Percentiles rank a stretch among this genome's conserved stretches.
Conservation (phyloP, 768 basidiomycete genomes). For the Russula ochroleuca region DNA sequence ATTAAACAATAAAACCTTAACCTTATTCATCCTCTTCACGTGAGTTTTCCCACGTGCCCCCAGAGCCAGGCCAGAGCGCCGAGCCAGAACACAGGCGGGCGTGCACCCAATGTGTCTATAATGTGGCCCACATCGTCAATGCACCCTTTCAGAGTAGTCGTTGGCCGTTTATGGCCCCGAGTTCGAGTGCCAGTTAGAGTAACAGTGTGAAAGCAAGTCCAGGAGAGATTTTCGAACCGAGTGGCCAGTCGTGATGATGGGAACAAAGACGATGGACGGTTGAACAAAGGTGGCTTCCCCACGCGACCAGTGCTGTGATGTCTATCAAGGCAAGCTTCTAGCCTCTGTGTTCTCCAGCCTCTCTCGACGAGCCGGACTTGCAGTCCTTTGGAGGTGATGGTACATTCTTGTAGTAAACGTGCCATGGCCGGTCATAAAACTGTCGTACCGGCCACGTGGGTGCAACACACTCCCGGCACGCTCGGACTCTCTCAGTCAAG, state of each 20-base stretch:
- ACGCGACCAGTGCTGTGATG: conserved; percentile 20
- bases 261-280: conserved; percentile 16
- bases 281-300: background rate
- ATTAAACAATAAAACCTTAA: conserved; percentile 29
- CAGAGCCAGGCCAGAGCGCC: background rate
- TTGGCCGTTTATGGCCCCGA: conserved; percentile 1
- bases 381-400: conserved; percentile 10
- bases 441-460: conserved; percentile 9
- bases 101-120: conserved; percentile 13
- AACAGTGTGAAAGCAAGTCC: conserved; percentile 7
- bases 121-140: background rate
- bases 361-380: background rate
- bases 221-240: conserved; percentile 10
- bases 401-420: conserved; percentile 4
- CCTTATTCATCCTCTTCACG: conserved; percentile 23
- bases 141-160: background rate
- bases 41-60: conserved; percentile 6
- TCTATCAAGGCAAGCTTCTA: background rate
- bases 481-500: conserved; percentile 7
- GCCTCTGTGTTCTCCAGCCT: conserved; percentile 3
- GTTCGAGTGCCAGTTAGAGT: conserved; percentile 1
- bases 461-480: conserved; percentile 5
- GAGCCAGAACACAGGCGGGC: conserved; percentile 3
- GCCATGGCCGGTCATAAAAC: conserved; percentile 4
- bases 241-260: conserved; percentile 6